Percentiles rank a stretch among this genome's conserved stretches.
These are phyloP conservation scores for Coemansia sp. DNA, from an alignment of 371 early-diverging fungal genomes.

Conservation along the genomic window DNA sequence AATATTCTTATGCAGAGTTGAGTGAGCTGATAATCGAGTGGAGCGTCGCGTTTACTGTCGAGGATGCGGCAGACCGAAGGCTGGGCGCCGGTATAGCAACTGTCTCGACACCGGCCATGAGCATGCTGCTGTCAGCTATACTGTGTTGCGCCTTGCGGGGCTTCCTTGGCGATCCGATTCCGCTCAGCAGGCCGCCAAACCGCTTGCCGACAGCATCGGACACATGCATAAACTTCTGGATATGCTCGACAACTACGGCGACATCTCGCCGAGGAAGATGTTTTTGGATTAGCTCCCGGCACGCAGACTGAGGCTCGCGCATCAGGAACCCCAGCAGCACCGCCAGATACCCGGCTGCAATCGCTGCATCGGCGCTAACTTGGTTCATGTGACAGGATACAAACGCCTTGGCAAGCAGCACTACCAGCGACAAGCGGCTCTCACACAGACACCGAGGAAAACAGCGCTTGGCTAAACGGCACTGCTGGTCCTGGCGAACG, in stretches of 20 bases:
- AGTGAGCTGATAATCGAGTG: conserved; percentile 25
- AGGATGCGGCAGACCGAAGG: neutral
- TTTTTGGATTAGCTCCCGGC: conserved; percentile 10
- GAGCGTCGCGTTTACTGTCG: conserved; percentile 17
- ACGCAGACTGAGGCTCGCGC: conserved; percentile 10
- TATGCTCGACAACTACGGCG: conserved; percentile 19
- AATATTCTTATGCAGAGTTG: conserved; percentile 1
- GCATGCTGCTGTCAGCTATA: neutral
- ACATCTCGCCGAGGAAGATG: conserved; percentile 22
- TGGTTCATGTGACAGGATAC: conserved; percentile 18
- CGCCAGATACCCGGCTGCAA: conserved; percentile 43
- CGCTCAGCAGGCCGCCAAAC: conserved; percentile 25
- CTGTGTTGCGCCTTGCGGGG: neutral
- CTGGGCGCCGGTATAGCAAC: neutral
- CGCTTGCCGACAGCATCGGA: conserved; percentile 33
- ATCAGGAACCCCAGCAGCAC: conserved; percentile 41
- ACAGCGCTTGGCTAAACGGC: conserved; percentile 15
- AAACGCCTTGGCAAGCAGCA: conserved; percentile 32
- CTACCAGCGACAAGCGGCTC: conserved; percentile 17
- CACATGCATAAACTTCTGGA: conserved; percentile 32
- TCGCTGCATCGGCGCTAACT: conserved; percentile 20
- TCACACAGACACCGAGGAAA: conserved; percentile 34
- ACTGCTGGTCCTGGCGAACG: conserved; percentile 33
- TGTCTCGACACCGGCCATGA: neutral
- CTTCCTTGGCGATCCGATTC: neutral